Percentiles rank a stretch among this genome's conserved stretches.
These are phyloP conservation scores for Clonostachys sp. DNA, from an alignment of 2,329 filamentous ascomycete species.

Conservation along the genomic window DNA sequence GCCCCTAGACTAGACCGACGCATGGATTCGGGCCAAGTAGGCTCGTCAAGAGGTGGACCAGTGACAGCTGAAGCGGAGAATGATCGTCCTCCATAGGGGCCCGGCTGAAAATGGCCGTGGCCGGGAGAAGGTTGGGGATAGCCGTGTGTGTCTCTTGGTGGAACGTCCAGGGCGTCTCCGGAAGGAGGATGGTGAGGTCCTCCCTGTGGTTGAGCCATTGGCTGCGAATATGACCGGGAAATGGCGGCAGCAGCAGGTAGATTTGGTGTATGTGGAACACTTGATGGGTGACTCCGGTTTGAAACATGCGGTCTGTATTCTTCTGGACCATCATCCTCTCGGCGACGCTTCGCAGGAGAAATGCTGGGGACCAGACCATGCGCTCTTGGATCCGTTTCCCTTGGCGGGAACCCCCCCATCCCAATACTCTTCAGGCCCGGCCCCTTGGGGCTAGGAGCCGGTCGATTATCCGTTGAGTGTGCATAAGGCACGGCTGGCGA, in stretches of 20 bases:
- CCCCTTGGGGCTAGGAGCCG: constrained; percentile 21
- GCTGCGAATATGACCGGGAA: constrained; percentile 28
- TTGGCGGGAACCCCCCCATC: constrained; percentile 9
- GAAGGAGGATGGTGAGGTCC: constrained; percentile 14
- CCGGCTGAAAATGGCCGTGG: constrained; percentile 12
- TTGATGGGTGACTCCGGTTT: constrained; percentile 12
- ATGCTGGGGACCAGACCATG: constrained; percentile 10
- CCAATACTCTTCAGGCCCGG: constrained; percentile 19
- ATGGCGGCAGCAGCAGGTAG: constrained; percentile 14
- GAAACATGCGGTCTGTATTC: constrained; percentile 14
- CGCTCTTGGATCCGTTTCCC: constrained; percentile 14
- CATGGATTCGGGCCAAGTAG: constrained; percentile 22
- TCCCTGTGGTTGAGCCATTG: constrained; percentile 15
- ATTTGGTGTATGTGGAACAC: constrained; percentile 12
- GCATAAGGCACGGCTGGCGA: too few species aligned
- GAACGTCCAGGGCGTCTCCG: constrained; percentile 9
- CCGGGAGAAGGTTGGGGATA: constrained; percentile 3
- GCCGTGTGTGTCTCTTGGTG: background rate
- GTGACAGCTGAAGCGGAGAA: constrained; percentile 2
- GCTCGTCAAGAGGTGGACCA: background rate
- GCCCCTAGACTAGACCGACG: constrained; percentile 18
- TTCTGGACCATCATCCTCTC: constrained; percentile 17
- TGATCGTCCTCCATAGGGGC: background rate
- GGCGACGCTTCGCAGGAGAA: constrained; percentile 23
- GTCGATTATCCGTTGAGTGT: background rate